phyloP scores from a whole-genome alignment of 371 early-diverging fungal species.

The Syncephalastrum sp. region DNA sequence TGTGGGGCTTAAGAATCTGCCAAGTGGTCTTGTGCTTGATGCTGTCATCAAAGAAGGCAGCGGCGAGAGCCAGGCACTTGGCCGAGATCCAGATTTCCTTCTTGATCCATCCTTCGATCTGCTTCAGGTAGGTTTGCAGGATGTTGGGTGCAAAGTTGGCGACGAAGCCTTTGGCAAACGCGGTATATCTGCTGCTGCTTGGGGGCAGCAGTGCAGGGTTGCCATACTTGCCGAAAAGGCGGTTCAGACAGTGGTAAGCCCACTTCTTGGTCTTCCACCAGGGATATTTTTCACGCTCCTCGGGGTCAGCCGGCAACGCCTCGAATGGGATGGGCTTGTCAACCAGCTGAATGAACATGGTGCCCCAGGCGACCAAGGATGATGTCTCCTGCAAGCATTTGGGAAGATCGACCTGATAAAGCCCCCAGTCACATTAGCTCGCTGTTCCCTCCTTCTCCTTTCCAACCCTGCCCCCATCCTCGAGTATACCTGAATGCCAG shows the following conservation, averaged over 20 bases:
- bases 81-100: slow-evolving; percentile 65
- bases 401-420: slow-evolving; percentile 59
- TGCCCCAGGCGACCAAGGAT: slow-evolving; percentile 83
- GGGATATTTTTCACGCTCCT: slow-evolving; percentile 74
- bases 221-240: slow-evolving; percentile 77
- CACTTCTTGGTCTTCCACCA: slow-evolving; percentile 95
- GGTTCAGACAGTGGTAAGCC: slow-evolving; percentile 85
- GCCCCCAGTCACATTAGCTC: no score
- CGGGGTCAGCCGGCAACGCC: slow-evolving; percentile 54
- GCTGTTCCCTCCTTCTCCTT: no score
- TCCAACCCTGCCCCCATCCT: no score
- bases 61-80: slow-evolving; percentile 48
- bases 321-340: slow-evolving; percentile 61
- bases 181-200: slow-evolving; percentile 55
- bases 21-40: slow-evolving; percentile 86
- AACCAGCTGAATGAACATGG: slow-evolving; percentile 76
- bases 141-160: slow-evolving; percentile 86
- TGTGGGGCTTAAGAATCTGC: slow-evolving; percentile 81
- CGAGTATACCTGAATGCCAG: slow-evolving; percentile 59
- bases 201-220: slow-evolving; percentile 64
- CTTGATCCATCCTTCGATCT: slow-evolving; percentile 71
- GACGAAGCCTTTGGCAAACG: slow-evolving; percentile 79
- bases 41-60: slow-evolving; percentile 60
- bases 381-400: slow-evolving; percentile 63
- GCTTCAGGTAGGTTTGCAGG: slow-evolving; percentile 71